Base-by-base conservation (phyloP, 2,329 filamentous ascomycete genomes). In the Didymella lethalis region DNA sequence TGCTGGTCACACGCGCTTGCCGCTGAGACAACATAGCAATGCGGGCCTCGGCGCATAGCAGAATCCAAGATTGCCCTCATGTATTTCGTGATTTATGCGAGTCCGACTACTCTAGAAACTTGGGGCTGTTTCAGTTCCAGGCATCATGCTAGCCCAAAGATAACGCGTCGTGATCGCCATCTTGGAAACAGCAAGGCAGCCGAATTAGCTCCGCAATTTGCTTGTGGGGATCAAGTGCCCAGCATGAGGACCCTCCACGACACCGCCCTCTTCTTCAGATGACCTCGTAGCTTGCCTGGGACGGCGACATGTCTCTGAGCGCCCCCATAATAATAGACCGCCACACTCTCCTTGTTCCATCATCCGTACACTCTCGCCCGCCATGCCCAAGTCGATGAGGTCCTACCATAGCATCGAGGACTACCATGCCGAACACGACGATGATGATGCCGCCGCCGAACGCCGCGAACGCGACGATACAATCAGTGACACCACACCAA, bases 331-430 rank as follows among this genome's bases (percentile, higher is more conserved):
- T 62, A 61, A 65, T 60, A 66, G 38, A 48, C 38, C 7, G 32
- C 45, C 14, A 31, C 34, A 46, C 49, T 59, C 48, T 57, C 23
- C 57, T 45, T 46, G 41, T 40, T 62, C 59, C 8, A 44, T 41
- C 57, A 29, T 57, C 32, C 53, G 25, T 38, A 40, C 54, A 47
- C 56, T 26, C 32, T 45, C n/a, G 26, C 45, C 36, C 67, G 65
- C 67, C 57, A 77, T 77, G 74, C 69, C 74, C 57, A 74, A 71
- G 63, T 77, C 75, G 10, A 64, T 71, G 40, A 68, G 63, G 44
- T 77, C 76, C 18, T 77, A 70, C 61, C 73, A 66, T 54, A 78
- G 73, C 60, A 62, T 77, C 60, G 70, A 72, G 61, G 59, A 64
- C 65, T 64, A 70, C 53, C 69, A 76, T 58, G 74, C 73, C 61